Evolutionary conservation across 164 flowering plant genomes (phyloP), one percentile per base, ranked within the genome.

Genomic region (Liquidambar formosana): DNA sequence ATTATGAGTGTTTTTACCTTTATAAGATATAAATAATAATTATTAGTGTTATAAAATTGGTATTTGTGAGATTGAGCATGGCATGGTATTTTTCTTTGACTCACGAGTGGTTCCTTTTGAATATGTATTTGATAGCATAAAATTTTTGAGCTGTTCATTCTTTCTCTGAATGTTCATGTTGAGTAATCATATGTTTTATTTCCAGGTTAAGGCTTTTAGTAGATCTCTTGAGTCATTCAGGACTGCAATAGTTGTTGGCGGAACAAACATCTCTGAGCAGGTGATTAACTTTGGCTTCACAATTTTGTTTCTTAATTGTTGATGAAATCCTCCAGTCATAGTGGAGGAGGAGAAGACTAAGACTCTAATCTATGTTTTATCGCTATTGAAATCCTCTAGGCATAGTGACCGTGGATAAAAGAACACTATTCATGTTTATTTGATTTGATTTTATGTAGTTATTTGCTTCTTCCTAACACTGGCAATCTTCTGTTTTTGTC

Each of bases 231-330:
- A 85, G 53, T 79, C 82, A 26, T 83, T 87, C 69, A 82, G 71
- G 75, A 85, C 91, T 73, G 85, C 89, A 57, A 83, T 87, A 38
- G 87, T 87, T 75, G 91, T 87, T 53, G 91, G 91, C 70, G 91
- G 88, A 76, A 87, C 91, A 56, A 87, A 87, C 72, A 87, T 87
- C 27, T 67, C 87, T 38, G 87, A 87, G 60, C 91, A 87, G 88
- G 91, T 83, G 69, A 70, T 41, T 61, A 21, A 26, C 26, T 65
- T 61, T 25, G 64, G 21, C 66, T 48, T 23, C 49, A 74, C 53
- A 38, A 60, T 33, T 28, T 5, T 10, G 8, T 23, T 57, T 19
- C 16, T 19, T 64, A 28, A 4, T 54, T 6, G 16, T 48, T 38
- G 26, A 23, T 65, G 10, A 6, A 26, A 27, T 49, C 44, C 56